These are phyloP conservation scores for Naganishia cerealis DNA, from an alignment of 1,284 basidiomycete species.

Conservation along the genomic window DNA sequence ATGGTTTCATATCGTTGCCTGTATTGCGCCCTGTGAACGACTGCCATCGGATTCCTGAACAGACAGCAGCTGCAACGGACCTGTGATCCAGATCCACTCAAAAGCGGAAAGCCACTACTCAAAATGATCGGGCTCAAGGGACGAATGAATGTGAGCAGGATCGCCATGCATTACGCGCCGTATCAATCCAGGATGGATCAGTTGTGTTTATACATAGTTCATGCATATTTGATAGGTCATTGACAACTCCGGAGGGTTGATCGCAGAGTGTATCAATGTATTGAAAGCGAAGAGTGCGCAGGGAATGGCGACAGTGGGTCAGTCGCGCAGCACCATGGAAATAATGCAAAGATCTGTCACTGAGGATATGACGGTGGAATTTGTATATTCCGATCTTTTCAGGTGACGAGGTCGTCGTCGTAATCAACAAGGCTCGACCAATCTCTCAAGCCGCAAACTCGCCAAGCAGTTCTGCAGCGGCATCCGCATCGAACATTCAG, in stretches of 20 bases:
- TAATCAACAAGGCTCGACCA: conserved; percentile 88
- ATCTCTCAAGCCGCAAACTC: conserved; percentile 62
- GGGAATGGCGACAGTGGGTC: conserved; percentile 68
- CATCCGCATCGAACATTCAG: conserved; percentile 57
- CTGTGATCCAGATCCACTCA: not conserved
- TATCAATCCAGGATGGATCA: not conserved
- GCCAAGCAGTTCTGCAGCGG: conserved; percentile 57
- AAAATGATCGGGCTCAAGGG: conserved; percentile 89
- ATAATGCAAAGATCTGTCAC: not conserved
- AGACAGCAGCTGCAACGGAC: not conserved
- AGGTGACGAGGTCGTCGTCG: conserved; percentile 96
- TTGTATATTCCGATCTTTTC: conserved; percentile 62
- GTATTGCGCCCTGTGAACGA: not conserved
- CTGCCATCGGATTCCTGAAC: not conserved
- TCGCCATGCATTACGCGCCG: not conserved
- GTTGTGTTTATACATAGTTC: conserved; percentile 3
- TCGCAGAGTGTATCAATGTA: conserved; percentile 96
- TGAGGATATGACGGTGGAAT: not conserved
- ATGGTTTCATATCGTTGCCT: not conserved
- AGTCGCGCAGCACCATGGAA: conserved; percentile 34
- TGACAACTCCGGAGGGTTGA: conserved; percentile 95
- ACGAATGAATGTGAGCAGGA: conserved; percentile 69
- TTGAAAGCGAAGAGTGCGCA: conserved; percentile 84
- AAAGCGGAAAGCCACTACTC: not conserved
- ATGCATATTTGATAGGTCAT: conserved; percentile 66